Base-by-base conservation (phyloP, 768 basidiomycete genomes). In the Clitopilus hobsonii region DNA sequence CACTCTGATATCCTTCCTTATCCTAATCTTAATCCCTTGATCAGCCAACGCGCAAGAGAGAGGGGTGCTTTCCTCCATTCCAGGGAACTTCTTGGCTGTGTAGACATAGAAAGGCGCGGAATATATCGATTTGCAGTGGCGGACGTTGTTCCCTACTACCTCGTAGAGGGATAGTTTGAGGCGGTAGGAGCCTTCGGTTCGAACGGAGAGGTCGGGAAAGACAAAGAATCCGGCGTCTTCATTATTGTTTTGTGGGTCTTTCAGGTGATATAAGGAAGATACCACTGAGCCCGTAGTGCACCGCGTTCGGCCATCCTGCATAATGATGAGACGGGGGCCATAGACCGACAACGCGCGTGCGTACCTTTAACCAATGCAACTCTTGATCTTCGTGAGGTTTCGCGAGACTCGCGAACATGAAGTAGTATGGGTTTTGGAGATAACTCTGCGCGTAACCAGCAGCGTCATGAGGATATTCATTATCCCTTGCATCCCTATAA, bases 1-100 rank as follows among this genome's bases (percentile, higher is more conserved):
- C 23, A 89, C 86, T 1, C 91, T 85, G 29, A 94, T 91, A 56
- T 95, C 92, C 69, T 94, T 95, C 29, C 94, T 83, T 52, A 95
- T 95, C 26, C 93, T 86, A 53, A 96, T 94, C 71, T 95, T 96
- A 71, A 95, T 93, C 22, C 94, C 94, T 70, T 95, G 94, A 65
- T 95, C 93, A n/a, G 93, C 92, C 53, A 95, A 81, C 0, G 91
- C 90, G 60, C 87, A 91, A 1, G 94, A 95, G 0, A 96, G 79
- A 2, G 87, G 84, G 0, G 94, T 94, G 3, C 91, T 94, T 71
- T 94, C 94, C 78, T 93, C 91, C 91, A 95, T 95, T 23, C 94
- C 94, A 0, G 94, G 94, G 66, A 96, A 97, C 71, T 94, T 94
- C 79, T 97, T 97, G 14, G 93, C 91, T 0, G 94, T 94, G 68